Base-by-base conservation (phyloP, 2,329 filamentous ascomycete species). In the Kalmusia sp. region DNA sequence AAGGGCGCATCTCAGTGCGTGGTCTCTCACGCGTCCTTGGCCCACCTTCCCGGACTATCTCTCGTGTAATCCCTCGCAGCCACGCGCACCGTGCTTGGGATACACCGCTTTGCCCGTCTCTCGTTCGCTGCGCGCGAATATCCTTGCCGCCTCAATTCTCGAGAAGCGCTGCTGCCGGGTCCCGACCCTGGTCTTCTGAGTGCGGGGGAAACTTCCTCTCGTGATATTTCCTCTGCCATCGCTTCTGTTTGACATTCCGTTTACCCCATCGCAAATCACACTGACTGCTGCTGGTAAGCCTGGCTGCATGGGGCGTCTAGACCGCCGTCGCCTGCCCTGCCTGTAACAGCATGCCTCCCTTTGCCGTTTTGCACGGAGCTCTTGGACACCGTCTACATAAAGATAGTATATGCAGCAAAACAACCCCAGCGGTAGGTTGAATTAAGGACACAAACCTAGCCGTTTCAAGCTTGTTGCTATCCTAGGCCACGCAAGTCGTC, bases 131-230 rank as follows among this genome's bases (percentile, higher is more conserved):
- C 41, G 27, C 37, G 14, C 24, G 17, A 38, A 12, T 25, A 63
- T 54, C 58, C 58, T 57, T 59, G 57, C 56, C 54, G 17, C 7
- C 40, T 52, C 56, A 59, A 51, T 63, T 57, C 44, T 59, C 51
- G 54, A 50, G 47, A 73, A 65, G 63, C 69, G 69, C 70, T 62
- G 40, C 62, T 68, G 58, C 69, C 68, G 65, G 60, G n/a, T n/a
- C 57, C 56, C 57, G 52, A 63, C 54, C 41, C 54, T 53, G 24
- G 34, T 35, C 47, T n/a, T n/a, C 55, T 27, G 56, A 44, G 41
- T 69, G 69, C 61, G 68, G 65, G 67, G 65, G 63, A 61, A 34
- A 14, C 47, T 19, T 44, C 48, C 54, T 35, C 40, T 51, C 52
- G 49, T 56, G 52, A 63, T 51, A 59, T 58, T 59, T 35, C 38